phyloP scores from a whole-genome alignment of 139 green algal species.

The Chlamydomonas incerta region DNA sequence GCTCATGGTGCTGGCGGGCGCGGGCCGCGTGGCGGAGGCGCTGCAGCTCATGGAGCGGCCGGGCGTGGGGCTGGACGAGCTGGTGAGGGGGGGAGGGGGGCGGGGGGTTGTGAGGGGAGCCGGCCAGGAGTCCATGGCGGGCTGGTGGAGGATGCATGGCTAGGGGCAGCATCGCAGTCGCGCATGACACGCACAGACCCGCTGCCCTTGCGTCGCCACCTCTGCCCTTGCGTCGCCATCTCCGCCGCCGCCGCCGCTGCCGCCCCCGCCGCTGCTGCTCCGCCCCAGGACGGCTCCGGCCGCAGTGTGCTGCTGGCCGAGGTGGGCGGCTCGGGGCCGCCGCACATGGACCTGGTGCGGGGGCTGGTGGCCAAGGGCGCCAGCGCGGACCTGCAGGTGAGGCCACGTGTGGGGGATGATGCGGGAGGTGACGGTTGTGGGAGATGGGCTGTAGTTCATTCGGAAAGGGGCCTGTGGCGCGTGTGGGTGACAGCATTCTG shows the following conservation, averaged over 20 bases:
- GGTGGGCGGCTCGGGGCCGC: neutral
- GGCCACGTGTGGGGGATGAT: neutral
- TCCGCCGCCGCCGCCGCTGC: too few relatives aligned
- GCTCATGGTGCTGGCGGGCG: constrained; percentile 10
- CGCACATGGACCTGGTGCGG: constrained; percentile 18
- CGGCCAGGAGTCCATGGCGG: too few relatives aligned
- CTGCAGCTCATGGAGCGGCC: constrained; percentile 24
- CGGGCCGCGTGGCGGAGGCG: constrained; percentile 25
- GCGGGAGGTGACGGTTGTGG: neutral
- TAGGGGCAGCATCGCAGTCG: too few relatives aligned
- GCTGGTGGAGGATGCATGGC: too few relatives aligned
- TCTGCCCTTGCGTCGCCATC: too few relatives aligned
- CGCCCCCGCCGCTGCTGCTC: neutral
- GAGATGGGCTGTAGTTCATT: too few relatives aligned
- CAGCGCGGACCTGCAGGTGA: constrained; percentile 13
- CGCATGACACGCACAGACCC: too few relatives aligned
- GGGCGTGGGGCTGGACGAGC: constrained; percentile 10
- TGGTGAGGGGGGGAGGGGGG: neutral
- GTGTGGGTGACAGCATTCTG: too few relatives aligned
- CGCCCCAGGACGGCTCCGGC: neutral
- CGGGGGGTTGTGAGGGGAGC: neutral
- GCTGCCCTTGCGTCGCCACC: too few relatives aligned
- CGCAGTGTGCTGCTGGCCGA: constrained; percentile 6
- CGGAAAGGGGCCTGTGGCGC: too few relatives aligned
- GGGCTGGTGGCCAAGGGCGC: constrained; percentile 13